phyloP scores from a whole-genome alignment of 495 filamentous ascomycete species.

The Trichoderma virens region DNA sequence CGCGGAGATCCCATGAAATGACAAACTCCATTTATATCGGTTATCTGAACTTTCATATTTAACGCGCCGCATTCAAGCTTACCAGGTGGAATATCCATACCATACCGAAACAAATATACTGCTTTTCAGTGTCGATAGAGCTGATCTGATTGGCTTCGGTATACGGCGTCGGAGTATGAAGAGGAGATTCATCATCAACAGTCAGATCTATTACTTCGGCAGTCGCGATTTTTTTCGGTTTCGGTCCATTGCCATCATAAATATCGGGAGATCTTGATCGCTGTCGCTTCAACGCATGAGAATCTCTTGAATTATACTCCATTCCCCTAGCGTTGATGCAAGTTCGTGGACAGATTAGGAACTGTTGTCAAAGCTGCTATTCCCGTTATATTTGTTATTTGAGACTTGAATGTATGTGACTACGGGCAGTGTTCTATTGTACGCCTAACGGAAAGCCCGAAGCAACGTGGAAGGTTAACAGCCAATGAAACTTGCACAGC shows the following conservation, averaged over 20 bases:
- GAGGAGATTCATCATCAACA: not conserved
- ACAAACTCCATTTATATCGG: not conserved
- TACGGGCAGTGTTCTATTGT: not conserved
- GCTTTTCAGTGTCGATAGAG: not conserved
- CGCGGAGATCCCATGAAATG: not conserved
- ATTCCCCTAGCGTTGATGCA: not conserved
- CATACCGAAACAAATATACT: not conserved
- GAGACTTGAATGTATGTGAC: not conserved
- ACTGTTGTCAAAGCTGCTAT: too few relatives aligned
- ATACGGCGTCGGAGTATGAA: not conserved
- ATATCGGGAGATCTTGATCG: not conserved
- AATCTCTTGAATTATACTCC: not conserved
- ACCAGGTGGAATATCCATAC: not conserved
- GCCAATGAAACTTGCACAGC: not conserved
- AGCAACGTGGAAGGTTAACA: not conserved
- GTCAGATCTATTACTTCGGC: not conserved
- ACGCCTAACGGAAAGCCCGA: not conserved
- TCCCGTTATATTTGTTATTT: too few relatives aligned
- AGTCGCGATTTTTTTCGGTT: not conserved
- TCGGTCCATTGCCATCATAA: not conserved
- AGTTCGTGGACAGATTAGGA: too few relatives aligned
- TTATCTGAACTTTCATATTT: not conserved
- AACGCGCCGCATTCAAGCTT: not conserved
- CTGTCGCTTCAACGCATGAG: not conserved
- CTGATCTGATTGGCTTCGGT: not conserved